These are phyloP conservation scores for Zasmidium cellare DNA, from an alignment of 2,329 filamentous ascomycete genomes.

Conservation along the genomic window DNA sequence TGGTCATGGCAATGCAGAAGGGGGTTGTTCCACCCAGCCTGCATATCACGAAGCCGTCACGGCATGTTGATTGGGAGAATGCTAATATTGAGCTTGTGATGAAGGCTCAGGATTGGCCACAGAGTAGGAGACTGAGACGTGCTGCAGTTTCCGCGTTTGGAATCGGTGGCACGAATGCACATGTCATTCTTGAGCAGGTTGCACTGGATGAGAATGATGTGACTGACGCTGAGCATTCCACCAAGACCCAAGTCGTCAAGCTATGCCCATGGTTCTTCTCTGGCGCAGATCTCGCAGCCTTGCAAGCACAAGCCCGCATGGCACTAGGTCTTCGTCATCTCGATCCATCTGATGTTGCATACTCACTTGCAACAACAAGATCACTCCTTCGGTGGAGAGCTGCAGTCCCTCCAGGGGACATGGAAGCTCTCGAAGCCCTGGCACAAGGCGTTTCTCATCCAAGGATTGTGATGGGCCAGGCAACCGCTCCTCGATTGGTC, in stretches of 20 bases:
- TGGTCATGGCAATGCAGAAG: constrained; percentile 25
- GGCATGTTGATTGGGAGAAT: constrained; percentile 27
- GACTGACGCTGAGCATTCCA: background rate
- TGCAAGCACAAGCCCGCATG: background rate
- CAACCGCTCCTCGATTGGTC: background rate
- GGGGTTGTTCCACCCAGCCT: constrained; percentile 25
- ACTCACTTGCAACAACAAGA: background rate
- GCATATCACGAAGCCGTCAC: constrained; percentile 24
- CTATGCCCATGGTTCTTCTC: constrained; percentile 1
- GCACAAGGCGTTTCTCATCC: background rate
- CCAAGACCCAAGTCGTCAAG: background rate
- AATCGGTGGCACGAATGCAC: constrained; percentile 30
- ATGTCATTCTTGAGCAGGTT: constrained; percentile 26
- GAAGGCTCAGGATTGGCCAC: constrained; percentile 30
- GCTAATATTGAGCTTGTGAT: constrained; percentile 22
- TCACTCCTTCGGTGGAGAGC: background rate
- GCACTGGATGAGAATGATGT: background rate
- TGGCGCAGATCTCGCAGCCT: background rate
- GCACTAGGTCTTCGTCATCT: background rate
- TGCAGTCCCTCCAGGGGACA: background rate
- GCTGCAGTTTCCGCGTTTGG: constrained; percentile 26
- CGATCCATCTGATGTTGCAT: background rate
- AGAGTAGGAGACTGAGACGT: constrained; percentile 13
- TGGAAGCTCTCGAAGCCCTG: background rate
- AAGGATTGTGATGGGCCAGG: background rate